Evolutionary conservation across 352 stramenopile species (phyloP), one percentile per base, ranked within the genome.

Genomic region (Phytophthora aleatoria): DNA sequence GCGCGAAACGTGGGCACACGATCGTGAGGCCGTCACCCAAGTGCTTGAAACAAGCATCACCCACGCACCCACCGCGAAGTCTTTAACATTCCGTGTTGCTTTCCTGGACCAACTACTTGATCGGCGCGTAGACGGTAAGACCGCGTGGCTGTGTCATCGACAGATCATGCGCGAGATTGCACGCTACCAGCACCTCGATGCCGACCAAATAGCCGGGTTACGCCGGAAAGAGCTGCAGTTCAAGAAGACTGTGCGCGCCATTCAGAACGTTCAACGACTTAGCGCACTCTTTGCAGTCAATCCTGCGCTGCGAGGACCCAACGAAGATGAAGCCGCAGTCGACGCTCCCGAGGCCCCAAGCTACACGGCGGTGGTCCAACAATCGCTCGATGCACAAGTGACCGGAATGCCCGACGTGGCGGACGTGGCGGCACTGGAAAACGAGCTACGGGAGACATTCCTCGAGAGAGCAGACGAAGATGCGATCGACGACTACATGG

Each of bases 101-200:
- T 91, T 93, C 57, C 71, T 93, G 44, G 76, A 77, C 20, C 81
- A 92, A 50, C 71, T 93, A 39, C 62, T 91, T 7, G 58, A 57
- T 31, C 83, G 85, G 13, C 75, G 79, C 27, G 83, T 91, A 20
- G 85, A 93, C 59, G 73, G 83, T 10, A 90, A 91, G 71, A 93
- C 83, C 2, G 85, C 85, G 57, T 93, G 85, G 85, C 72, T 91
- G 50, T 90, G 83, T 55, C 81, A 92, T 69, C 79, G 76, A 0
- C 83, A 90, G 73, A 91, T 91, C 65, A 85, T 91, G 76, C 83
- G 83, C 43, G 83, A 92, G 36, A 85, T 91, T 45, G 74, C 77
- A n/a, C 71, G 78, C 27, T 91, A 85, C 50, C 80, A 89, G 36
- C 66, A 93, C 48, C 60, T 93, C 36, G 79, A 88, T 50, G 81